A percentile compares a stretch with the other conserved stretches of the same genome.
phyloP scores from a whole-genome alignment of 2,329 filamentous ascomycete species.

The Chaetomium olivaceum region DNA sequence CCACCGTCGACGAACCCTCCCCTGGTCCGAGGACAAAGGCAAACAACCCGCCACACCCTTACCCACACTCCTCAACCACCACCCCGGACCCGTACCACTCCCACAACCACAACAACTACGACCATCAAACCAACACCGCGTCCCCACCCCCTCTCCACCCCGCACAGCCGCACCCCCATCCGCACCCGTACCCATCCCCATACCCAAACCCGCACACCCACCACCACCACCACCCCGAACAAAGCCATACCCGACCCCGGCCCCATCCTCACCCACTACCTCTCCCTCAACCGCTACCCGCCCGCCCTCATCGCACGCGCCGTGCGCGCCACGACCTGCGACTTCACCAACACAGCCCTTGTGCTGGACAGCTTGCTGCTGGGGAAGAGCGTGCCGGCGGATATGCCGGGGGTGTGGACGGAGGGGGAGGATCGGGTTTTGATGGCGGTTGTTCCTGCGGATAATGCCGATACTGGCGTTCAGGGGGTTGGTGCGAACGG shows the following conservation, averaged over 20 bases:
- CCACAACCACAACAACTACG: background rate
- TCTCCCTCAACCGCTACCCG: background rate
- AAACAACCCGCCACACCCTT: conserved; percentile 9
- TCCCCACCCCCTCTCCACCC: background rate
- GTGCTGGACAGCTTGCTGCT: conserved; percentile 20
- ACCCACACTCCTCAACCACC: background rate
- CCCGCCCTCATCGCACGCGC: background rate
- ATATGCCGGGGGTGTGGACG: conserved; percentile 29
- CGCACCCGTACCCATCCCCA: background rate
- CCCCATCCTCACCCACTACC: conserved; percentile 1
- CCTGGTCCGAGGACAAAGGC: conserved; percentile 14
- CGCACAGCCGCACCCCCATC: background rate
- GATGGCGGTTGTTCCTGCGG: conserved; percentile 30
- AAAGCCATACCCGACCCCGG: conserved; percentile 1
- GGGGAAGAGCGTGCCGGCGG: background rate
- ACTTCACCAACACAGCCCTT: background rate
- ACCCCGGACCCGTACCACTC: background rate
- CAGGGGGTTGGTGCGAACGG: no score
- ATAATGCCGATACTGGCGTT: background rate
- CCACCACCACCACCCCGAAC: background rate
- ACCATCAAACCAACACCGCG: background rate
- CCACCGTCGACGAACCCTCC: conserved; percentile 2
- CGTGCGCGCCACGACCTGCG: conserved; percentile 1
- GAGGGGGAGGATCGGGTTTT: conserved; percentile 4
- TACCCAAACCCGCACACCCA: background rate